Evolutionary conservation across 257 asterid species (phyloP), one percentile per base, ranked within the genome.

Genomic region (Mentha longifolia): DNA sequence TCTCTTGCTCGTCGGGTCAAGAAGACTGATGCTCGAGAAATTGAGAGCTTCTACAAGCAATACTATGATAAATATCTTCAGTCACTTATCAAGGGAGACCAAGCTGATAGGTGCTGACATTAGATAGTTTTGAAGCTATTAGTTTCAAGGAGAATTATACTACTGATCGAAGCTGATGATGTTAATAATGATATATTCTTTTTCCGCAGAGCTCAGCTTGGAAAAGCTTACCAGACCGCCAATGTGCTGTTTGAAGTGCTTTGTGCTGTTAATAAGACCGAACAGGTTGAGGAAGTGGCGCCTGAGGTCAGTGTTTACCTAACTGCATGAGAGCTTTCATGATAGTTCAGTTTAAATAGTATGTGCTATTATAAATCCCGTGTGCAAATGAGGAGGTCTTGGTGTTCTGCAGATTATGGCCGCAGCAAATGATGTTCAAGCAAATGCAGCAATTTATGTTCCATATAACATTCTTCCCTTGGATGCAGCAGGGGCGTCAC

Each of bases 161-260:
- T 66, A 35, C 60, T 52, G 16, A 25, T 45, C 63, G 74, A 71
- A 50, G 14, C 19, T 47, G 31, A 57, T 60, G 46, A 33, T 75
- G 42, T 61, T 46, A 47, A 20, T 62, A 50, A 33, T 52, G 2
- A 22, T 22, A 0, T 22, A 41, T 11, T 47, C 41, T 64, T 52
- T 54, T 28, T 39, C 35, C 31, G 76, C 89, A 94, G 99, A 81
- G 96, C 97, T 82, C 89, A 88, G 86, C 98, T 95, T 67, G 98
- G 95, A 47, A 95, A 95, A 83, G 99, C 99, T 73, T 95, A 95
- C 80, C 96, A 89, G 90, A 88, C 99, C 70, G 98, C 99, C 9
- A 98, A 97, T 50, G 96, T 91, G 79, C 95, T 95, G 61, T 95
- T 91, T 83, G 99, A 95, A 81, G 99, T 92, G 74, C 97, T 95